Base-by-base conservation (phyloP, 2,329 filamentous ascomycete genomes). In the Fusarium irregulare region DNA sequence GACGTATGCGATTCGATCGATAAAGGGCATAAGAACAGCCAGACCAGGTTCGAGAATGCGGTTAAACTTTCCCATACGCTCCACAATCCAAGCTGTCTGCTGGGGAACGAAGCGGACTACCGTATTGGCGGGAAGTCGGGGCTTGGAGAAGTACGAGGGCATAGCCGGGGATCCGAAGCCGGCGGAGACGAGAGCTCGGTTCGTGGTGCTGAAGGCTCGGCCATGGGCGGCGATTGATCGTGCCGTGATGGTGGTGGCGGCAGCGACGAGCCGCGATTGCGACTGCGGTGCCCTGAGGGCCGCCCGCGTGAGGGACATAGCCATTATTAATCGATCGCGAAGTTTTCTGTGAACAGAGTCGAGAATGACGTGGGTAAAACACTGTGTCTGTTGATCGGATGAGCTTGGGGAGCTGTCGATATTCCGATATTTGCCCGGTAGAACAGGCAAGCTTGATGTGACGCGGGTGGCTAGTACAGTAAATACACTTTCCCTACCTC, bases 51-150 rank as follows among this genome's bases (percentile, higher is more conserved):
- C 89, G 53, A 99, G 85, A 76, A 99, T 98, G 65, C 94, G 89
- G 83, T 93, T 92, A 84, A 97, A 99, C 82, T 94, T 96, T 76
- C 96, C 96, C 96, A 99, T 99, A 78, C 96, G 94, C 88, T 99
- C 96, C 60, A 99, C 96, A 64, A 99, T 95, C 96, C 96, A 99
- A 80, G 96, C 96, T 75, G 95, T 98, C 85, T 99, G 96, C 83
- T 99, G 96, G n/a, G 96, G 96, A 44, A 99, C 96, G 82, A 98
- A 99, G 65, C 95, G 93, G 75, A 99, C 86, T 68, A 99, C 86
- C 6, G 96, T 99, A 83, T 99, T 99, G 73, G 94, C 93, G 28
- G 96, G 96, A 55, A 98, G 86, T 23, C 87, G 85, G 14, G 86
- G 84, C 70, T 87, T 87, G 78, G 92, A 91, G 81, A 97, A 97